A percentile compares a stretch with the other conserved stretches of the same genome.
Conservation (phyloP, 306 rosid genomes). For the Neltuma alba region DNA sequence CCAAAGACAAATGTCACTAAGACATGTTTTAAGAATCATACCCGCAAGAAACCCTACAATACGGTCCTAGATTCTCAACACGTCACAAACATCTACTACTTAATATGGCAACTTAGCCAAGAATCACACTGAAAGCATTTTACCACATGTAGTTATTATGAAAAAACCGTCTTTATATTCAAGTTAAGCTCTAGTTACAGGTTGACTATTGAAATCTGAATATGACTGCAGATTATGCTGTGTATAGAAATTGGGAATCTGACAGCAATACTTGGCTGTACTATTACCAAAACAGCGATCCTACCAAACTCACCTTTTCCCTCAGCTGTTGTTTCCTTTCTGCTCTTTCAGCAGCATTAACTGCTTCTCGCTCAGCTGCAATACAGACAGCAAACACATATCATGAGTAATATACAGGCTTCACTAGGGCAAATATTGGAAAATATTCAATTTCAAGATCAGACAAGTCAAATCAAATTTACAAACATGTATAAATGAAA, state of each 20-base stretch:
- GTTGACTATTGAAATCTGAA: neutral
- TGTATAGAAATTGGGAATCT: neutral
- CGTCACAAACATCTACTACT: neutral
- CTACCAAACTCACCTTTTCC: constrained; percentile 57
- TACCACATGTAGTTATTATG: neutral
- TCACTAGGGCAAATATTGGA: neutral
- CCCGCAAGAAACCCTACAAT: neutral
- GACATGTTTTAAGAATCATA: neutral
- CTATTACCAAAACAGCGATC: neutral
- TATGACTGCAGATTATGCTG: neutral
- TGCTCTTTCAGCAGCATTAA: constrained; percentile 72
- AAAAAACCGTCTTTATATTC: neutral
- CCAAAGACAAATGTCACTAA: neutral
- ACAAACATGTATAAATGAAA: neutral
- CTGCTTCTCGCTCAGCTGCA: constrained; percentile 79
- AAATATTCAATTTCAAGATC: neutral
- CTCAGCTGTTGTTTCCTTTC: constrained; percentile 68
- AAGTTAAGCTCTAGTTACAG: neutral
- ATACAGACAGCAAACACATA: neutral
- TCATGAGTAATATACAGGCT: neutral
- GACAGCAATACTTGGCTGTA: neutral
- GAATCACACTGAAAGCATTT: neutral
- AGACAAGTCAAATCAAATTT: neutral
- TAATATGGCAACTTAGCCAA: neutral
- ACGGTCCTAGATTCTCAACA: neutral